Conservation (phyloP, 2,329 filamentous ascomycete genomes). For the Diaporthe sp. region DNA sequence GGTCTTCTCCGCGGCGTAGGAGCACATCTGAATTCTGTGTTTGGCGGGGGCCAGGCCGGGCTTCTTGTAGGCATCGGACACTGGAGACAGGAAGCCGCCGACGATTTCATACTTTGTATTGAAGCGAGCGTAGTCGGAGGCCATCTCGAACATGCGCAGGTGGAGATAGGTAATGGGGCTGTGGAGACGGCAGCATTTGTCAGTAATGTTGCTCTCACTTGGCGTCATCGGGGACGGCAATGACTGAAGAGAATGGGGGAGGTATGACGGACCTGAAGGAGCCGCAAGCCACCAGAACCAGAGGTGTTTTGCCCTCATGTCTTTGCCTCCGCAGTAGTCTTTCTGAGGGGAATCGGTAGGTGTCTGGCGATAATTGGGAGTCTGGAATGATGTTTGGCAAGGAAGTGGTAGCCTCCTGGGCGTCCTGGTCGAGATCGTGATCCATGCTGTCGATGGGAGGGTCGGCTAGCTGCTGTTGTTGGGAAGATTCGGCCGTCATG, state of each 20-base stretch:
- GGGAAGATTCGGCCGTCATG: constrained; percentile 1
- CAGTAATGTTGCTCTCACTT: constrained; percentile 1
- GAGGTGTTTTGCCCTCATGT: constrained; percentile 43
- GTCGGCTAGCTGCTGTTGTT: not conserved
- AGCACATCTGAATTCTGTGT: constrained; percentile 86
- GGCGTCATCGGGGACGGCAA: not conserved
- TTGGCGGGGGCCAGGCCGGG: constrained; percentile 78
- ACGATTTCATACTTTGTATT: constrained; percentile 78
- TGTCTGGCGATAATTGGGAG: constrained; percentile 33
- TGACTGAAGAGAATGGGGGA: no score
- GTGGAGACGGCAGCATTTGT: not conserved
- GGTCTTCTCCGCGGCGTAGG: constrained; percentile 79
- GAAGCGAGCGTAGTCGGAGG: constrained; percentile 49
- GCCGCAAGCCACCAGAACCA: constrained; percentile 50
- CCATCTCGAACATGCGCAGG: constrained; percentile 51
- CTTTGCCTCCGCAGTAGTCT: constrained; percentile 41
- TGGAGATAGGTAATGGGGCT: constrained; percentile 45
- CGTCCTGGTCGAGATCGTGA: constrained; percentile 3
- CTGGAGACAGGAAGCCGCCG: constrained; percentile 86
- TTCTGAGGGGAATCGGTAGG: constrained; percentile 43
- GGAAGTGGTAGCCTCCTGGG: constrained; percentile 15
- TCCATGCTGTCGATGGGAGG: constrained; percentile 11
- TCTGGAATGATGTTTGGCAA: constrained; percentile 31
- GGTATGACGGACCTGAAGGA: constrained; percentile 44
- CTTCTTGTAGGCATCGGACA: constrained; percentile 77